Evolutionary conservation across 805 yeast species (phyloP).

Genomic region (Yamadazyma takamatsuzukensis): DNA sequence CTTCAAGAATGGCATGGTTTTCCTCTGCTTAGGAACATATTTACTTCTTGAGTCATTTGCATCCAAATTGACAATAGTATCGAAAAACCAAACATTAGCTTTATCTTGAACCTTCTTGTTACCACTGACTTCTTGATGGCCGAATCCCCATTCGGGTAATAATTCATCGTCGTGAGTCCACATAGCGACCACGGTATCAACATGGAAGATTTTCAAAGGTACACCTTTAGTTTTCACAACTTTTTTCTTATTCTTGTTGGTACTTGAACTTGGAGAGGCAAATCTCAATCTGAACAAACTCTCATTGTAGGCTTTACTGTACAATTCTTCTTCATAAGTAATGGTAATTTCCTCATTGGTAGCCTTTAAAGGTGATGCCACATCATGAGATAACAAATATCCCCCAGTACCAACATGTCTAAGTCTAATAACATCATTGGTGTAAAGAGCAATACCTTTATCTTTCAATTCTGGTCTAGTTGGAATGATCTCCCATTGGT

Average conservation of each 20-base stretch:
- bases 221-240: constrained; percentile 68
- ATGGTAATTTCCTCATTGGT: constrained; percentile 94
- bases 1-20: constrained; percentile 64
- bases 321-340: constrained; percentile 56
- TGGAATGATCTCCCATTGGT: constrained; percentile 86
- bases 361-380: constrained; percentile 88
- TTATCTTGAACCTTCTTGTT: constrained; percentile 72
- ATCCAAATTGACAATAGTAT: constrained; percentile 56
- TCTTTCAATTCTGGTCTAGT: constrained; percentile 28
- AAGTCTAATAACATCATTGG: constrained; percentile 75
- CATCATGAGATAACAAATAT: constrained; percentile 84
- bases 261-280: constrained; percentile 26
- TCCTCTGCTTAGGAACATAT: constrained; percentile 64
- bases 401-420: constrained; percentile 80
- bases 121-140: constrained; percentile 93
- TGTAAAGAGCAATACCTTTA: constrained; percentile 49
- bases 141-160: constrained; percentile 93
- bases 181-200: constrained; percentile 84
- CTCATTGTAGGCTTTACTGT: constrained; percentile 50
- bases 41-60: constrained; percentile 54
- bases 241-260: constrained; percentile 45
- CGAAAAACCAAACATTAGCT: constrained; percentile 74
- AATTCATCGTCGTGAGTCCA: constrained; percentile 85
- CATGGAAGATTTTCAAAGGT: constrained; percentile 69
- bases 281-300: constrained; percentile 76